Conservation (phyloP, 306 rosid genomes). For the Aeschynomene evenia region DNA sequence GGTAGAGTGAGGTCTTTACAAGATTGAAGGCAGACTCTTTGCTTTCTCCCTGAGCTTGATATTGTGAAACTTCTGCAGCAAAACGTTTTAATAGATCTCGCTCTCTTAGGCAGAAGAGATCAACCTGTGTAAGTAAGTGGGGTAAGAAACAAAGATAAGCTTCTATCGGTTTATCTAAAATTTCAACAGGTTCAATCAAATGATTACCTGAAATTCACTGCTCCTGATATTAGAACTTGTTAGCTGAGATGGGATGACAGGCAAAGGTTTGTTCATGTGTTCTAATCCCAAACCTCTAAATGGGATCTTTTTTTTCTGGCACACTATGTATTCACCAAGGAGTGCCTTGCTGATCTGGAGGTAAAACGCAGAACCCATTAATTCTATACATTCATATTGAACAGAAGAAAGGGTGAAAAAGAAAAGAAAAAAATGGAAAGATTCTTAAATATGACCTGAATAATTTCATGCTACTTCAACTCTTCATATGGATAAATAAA, state of each 20-base stretch:
- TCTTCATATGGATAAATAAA: neutral
- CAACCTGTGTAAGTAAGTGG: constrained; percentile 51
- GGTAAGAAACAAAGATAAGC: constrained; percentile 28
- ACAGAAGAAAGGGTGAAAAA: neutral
- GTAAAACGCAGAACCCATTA: constrained; percentile 27
- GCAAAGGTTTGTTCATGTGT: constrained; percentile 76
- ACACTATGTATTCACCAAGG: constrained; percentile 57
- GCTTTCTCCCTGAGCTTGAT: constrained; percentile 69
- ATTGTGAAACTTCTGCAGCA: constrained; percentile 66
- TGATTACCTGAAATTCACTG: constrained; percentile 74
- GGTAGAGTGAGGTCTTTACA: constrained; percentile 54
- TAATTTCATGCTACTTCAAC: constrained; percentile 11
- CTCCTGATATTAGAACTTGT: constrained; percentile 56
- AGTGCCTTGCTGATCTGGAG: constrained; percentile 96
- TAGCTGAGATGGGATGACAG: constrained; percentile 65
- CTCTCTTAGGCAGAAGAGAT: constrained; percentile 80
- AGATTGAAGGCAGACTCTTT: constrained; percentile 64
- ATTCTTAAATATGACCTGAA: constrained; percentile 20
- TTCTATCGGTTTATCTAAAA: constrained; percentile 13
- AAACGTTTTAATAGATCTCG: constrained; percentile 71
- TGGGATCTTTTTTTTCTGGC: constrained; percentile 64
- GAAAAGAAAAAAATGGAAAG: neutral
- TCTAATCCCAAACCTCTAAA: constrained; percentile 78
- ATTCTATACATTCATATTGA: constrained; percentile 1
- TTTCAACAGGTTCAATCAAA: constrained; percentile 8